These are phyloP conservation scores for Nicotiana benthamiana DNA, from an alignment of 257 asterid species.

Conservation along the genomic window DNA sequence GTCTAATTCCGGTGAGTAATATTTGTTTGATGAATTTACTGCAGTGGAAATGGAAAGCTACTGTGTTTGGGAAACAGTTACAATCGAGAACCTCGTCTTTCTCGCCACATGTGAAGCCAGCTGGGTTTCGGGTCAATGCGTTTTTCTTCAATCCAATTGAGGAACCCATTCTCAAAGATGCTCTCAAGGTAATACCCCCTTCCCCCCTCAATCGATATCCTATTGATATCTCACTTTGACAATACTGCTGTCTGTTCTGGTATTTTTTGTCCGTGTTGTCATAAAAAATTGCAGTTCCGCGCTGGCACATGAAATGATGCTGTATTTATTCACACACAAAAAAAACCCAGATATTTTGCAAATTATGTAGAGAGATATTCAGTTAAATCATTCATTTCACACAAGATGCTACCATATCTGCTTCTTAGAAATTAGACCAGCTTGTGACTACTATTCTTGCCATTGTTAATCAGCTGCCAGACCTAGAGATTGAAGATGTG, in stretches of 20 bases:
- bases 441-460: neutral
- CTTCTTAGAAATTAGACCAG: neutral
- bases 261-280: neutral
- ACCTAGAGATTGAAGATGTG: neutral
- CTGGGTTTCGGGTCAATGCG: slow-evolving; percentile 26
- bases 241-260: neutral
- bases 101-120: neutral
- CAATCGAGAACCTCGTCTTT: neutral
- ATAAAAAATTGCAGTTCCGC: neutral
- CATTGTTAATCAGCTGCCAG: neutral
- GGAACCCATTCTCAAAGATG: slow-evolving; percentile 52
- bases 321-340: neutral
- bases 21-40: neutral
- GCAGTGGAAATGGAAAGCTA: neutral
- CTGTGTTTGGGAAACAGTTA: neutral
- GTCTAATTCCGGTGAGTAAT: neutral
- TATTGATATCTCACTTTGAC: neutral
- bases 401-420: neutral
- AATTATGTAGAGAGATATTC: neutral
- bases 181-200: slow-evolving; percentile 36
- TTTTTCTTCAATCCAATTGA: slow-evolving; percentile 37
- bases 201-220: neutral
- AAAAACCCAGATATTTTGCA: neutral
- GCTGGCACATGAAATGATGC: neutral
- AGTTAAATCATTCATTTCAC: neutral